Base-by-base conservation (phyloP, 345 rosid genomes). In the Brassica rapa region DNA sequence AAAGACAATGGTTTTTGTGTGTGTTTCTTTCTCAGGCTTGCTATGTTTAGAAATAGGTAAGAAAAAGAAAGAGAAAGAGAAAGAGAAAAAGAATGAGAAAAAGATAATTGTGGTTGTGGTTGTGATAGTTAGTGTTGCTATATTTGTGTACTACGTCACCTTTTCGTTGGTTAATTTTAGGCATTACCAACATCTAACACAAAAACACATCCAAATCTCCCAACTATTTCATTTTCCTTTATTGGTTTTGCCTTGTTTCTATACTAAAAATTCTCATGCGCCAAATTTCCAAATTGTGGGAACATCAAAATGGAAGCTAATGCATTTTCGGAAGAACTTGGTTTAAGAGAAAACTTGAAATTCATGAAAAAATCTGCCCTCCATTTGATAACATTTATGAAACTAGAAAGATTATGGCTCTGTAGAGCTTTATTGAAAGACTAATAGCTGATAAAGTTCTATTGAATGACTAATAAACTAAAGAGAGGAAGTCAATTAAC, bases 61-160 rank as follows among this genome's bases (percentile, higher is more conserved):
- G 29, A 25, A 25, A 25, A 25, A 0, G 29, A 25, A 25, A 25
- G 29, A 25, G 29, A 25, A 25, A 25, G 39, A 35, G 68, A 33
- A 39, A 68, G 16, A 70, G 29, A 70, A 19, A 76, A 14, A 57
- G 30, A 27, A 27, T 27, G 30, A 27, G 30, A 8, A 30, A 53
- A 12, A 27, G 7, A 23, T 49, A 73, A 62, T 73, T 78, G 73
- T 79, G 70, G 77, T 72, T 68, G 65, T 63, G 59, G 33, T 27
- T 27, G 30, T 27, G 30, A 27, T 70, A 33, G 71, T 71, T 72
- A 60, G 62, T 78, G 78, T 53, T 79, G 75, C 78, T 73, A 79
- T 37, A 73, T 62, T 79, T 68, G 25, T 71, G 71, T 35, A 51
- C 30, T 53, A 68, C 78, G 33, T 68, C 35, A 79, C 61, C 62